phyloP scores from a whole-genome alignment of 805 yeast genomes.

The Yarrowia sp. region DNA sequence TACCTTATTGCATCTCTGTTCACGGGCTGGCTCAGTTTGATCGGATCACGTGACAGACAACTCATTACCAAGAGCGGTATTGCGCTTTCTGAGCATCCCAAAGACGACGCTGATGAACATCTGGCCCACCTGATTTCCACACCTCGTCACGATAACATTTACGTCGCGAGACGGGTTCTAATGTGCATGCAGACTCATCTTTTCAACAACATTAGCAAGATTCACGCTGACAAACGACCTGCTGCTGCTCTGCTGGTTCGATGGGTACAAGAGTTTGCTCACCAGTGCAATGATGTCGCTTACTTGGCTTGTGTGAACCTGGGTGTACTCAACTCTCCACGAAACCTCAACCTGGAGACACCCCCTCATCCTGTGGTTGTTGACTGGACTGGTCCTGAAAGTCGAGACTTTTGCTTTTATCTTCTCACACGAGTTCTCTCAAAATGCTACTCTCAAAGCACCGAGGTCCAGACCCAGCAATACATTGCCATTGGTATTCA shows the following conservation, averaged over 20 bases:
- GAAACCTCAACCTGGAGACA: neutral
- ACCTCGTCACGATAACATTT: slow-evolving; percentile 12
- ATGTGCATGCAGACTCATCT: slow-evolving; percentile 5
- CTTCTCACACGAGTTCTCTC: slow-evolving; percentile 75
- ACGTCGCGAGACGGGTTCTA: slow-evolving; percentile 15
- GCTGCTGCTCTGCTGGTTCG: slow-evolving; percentile 5
- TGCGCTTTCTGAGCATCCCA: neutral
- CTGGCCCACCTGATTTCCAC: neutral
- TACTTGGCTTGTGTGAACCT: slow-evolving; percentile 20
- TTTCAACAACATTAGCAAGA: neutral
- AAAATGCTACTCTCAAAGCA: slow-evolving; percentile 87
- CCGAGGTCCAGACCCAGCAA: slow-evolving; percentile 82
- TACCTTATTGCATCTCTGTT: slow-evolving; percentile 27
- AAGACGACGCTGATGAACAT: slow-evolving; percentile 3
- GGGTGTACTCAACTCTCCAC: slow-evolving; percentile 7
- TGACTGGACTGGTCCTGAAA: slow-evolving; percentile 27
- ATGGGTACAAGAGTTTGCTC: slow-evolving; percentile 22
- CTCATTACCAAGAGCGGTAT: slow-evolving; percentile 25
- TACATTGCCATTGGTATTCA: slow-evolving; percentile 90
- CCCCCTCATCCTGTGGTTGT: slow-evolving; percentile 31
- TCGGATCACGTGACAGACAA: slow-evolving; percentile 5
- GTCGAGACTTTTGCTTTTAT: slow-evolving; percentile 58
- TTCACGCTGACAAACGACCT: slow-evolving; percentile 1
- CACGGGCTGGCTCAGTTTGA: slow-evolving; percentile 11
- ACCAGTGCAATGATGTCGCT: slow-evolving; percentile 14